Base-by-base conservation (phyloP, 2,329 filamentous ascomycete genomes). In the Paradendryphiella salina region DNA sequence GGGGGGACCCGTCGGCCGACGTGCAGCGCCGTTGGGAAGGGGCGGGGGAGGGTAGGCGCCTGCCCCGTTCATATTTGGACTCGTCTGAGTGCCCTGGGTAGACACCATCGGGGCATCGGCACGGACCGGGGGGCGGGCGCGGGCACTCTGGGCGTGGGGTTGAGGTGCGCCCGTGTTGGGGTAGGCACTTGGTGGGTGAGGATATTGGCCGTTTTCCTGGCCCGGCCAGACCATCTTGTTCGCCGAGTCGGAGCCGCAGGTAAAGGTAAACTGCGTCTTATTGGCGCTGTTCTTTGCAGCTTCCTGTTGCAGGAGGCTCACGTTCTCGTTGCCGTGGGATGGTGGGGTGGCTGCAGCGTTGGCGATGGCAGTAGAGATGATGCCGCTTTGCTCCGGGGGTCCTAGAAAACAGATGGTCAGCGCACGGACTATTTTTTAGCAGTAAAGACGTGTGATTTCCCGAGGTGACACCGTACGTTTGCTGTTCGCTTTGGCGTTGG, bases 191-290 rank as follows among this genome's bases (percentile, higher is more conserved):
- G 72, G 74, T 8, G 72, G 73, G 18, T 75, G 59, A 44, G 73
- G 57, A 57, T 72, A 73, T 35, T 61, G 50, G 35, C 61, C 63
- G 57, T 76, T 78, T 53, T 80, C 77, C 66, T 80, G 77, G 66
- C 86, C 84, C 35, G 89, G 88, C 85, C 88, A 90, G 43, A 86
- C 85, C 70, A 90, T 83, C 48, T 87, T 85, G 52, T 87, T 90
- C 1, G 89, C 86, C 31, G 91, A 90, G 69, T 94, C 90, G 1
- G 92, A 93, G 65, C 95, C 89, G 73, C 91, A 96, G 10, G 90
- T 96, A 69, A 99, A 99, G 8, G 94, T 99, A 71, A 99, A 99
- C 64, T 96, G 90, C 0, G 89, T 88, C 49, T 91, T 90, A 5
- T 87, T 83, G 4, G 89, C 85, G 29, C 82, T 85, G 3, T 82